Evolutionary conservation across 2,329 filamentous ascomycete species (phyloP).

Genomic region (Lasiodiplodia theobromae): DNA sequence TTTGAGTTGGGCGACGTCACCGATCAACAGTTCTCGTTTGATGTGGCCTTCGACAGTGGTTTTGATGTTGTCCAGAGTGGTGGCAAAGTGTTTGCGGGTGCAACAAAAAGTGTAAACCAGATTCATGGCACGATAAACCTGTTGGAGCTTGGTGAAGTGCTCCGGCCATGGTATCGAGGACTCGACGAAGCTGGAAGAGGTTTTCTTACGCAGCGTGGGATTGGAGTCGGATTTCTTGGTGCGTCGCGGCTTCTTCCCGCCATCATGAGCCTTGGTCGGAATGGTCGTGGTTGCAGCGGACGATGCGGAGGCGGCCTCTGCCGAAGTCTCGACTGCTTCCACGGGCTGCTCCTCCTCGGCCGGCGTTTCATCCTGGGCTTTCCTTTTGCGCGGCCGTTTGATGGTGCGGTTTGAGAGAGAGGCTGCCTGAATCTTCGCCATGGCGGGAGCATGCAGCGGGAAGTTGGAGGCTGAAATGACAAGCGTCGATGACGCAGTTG

Average conservation of each 20-base stretch:
- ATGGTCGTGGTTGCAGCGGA: slow-evolving; percentile 52
- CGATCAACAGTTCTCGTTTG: slow-evolving; percentile 71
- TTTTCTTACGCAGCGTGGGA: slow-evolving; percentile 50
- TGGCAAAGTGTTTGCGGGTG: slow-evolving; percentile 88
- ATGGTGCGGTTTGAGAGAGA: slow-evolving; percentile 54
- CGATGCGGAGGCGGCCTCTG: slow-evolving; percentile 21
- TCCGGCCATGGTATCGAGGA: slow-evolving; percentile 73
- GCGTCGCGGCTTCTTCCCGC: slow-evolving; percentile 59
- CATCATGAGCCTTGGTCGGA: slow-evolving; percentile 65
- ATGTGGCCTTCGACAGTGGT: slow-evolving; percentile 84
- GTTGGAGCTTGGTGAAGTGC: slow-evolving; percentile 73
- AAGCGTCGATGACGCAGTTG: slow-evolving; percentile 10
- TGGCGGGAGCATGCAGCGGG: slow-evolving; percentile 32
- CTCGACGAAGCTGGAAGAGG: slow-evolving; percentile 60
- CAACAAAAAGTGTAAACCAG: slow-evolving; percentile 95
- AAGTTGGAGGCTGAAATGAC: slow-evolving; percentile 7
- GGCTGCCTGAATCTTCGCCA: slow-evolving; percentile 53
- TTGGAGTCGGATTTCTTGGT: slow-evolving; percentile 48
- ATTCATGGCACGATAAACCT: slow-evolving; percentile 84
- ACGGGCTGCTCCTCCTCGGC: slow-evolving; percentile 30
- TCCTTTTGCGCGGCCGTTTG: slow-evolving; percentile 54
- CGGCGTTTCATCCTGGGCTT: slow-evolving; percentile 34
- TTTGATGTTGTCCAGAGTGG: slow-evolving; percentile 88
- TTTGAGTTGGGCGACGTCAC: slow-evolving; percentile 84
- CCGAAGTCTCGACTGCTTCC: slow-evolving; percentile 30